Conservation (phyloP, 768 basidiomycete genomes). For the Russula griseocarnosa region DNA sequence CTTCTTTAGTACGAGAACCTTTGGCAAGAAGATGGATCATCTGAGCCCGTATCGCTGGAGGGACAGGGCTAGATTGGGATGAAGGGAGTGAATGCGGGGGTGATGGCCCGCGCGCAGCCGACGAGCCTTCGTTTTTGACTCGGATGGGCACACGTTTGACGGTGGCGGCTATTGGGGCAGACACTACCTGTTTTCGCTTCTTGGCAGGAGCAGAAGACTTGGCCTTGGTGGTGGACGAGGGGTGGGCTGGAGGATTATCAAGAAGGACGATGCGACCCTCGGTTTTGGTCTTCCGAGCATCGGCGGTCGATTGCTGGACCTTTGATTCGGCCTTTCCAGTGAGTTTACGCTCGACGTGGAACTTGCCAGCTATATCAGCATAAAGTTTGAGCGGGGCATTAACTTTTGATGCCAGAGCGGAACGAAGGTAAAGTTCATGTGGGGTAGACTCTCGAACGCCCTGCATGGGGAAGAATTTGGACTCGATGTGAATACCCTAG, state of each 20-base stretch:
- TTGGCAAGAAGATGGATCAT: constrained; percentile 54
- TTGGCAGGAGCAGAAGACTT: constrained; percentile 35
- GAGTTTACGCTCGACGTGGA: constrained; percentile 61
- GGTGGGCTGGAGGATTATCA: constrained; percentile 37
- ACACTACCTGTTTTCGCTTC: constrained; percentile 25
- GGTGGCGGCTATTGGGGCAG: constrained; percentile 13
- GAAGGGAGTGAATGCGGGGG: constrained; percentile 30
- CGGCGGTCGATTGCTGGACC: constrained; percentile 39
- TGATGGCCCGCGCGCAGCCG: constrained; percentile 34
- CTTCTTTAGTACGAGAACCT: constrained; percentile 43
- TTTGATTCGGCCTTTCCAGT: constrained; percentile 40
- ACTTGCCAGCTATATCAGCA: constrained; percentile 71
- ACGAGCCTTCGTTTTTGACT: constrained; percentile 30
- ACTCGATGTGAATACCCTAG: constrained; percentile 55
- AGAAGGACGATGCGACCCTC: constrained; percentile 46
- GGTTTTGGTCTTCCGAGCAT: constrained; percentile 43
- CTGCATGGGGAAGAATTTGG: constrained; percentile 58
- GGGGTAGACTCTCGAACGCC: constrained; percentile 49
- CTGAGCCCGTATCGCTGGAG: constrained; percentile 36
- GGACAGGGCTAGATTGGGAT: constrained; percentile 13
- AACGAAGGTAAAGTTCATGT: constrained; percentile 72
- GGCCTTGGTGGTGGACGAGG: constrained; percentile 29
- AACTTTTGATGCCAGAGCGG: constrained; percentile 53
- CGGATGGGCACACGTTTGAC: constrained; percentile 24
- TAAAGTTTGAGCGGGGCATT: constrained; percentile 66